Conservation (phyloP, 345 rosid species). For the Aurinia saxatilis region DNA sequence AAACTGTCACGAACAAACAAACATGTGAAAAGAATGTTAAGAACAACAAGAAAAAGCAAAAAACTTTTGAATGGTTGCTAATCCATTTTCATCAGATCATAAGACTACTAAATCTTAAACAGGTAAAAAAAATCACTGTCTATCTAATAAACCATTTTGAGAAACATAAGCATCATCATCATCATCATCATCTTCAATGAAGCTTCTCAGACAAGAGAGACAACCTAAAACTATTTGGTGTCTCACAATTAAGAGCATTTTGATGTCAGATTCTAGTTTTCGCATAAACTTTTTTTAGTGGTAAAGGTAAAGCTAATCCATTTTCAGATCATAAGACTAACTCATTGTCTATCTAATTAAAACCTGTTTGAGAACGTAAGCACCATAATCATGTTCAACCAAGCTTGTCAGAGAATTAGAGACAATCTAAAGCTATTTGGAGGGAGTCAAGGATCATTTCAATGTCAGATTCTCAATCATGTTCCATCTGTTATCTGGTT, state of each 20-base stretch:
- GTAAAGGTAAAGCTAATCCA: neutral
- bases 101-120: neutral
- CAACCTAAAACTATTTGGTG: neutral
- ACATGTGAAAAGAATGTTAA: neutral
- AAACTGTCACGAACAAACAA: slow-evolving; percentile 1
- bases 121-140: neutral
- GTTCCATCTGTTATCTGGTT: neutral
- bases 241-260: neutral
- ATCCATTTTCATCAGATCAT: neutral
- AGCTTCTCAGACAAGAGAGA: neutral
- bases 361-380: neutral
- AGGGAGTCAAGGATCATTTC: neutral
- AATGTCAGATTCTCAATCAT: neutral
- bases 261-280: neutral
- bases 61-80: neutral
- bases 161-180: neutral
- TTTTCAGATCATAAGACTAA: neutral
- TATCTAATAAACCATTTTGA: neutral
- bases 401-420: neutral
- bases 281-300: neutral
- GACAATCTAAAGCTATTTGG: neutral
- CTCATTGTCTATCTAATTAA: neutral
- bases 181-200: neutral
- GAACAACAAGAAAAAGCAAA: neutral
- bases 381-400: neutral